Conservation (phyloP, 352 stramenopile genomes). For the Halophytophthora batemanensis region DNA sequence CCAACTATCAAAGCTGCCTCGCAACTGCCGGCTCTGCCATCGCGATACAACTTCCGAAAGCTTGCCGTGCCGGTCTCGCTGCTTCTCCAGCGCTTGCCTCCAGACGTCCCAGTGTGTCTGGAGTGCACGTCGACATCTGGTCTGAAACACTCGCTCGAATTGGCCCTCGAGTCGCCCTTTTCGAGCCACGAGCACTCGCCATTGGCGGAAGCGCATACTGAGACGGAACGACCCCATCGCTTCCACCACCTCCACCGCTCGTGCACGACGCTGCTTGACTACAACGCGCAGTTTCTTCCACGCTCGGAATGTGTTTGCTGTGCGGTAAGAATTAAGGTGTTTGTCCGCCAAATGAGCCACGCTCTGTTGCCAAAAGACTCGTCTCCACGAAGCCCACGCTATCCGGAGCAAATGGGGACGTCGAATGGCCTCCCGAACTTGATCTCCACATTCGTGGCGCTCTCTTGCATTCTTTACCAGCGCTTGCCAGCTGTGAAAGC, state of each 20-base stretch:
- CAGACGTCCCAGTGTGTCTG: constrained; percentile 19
- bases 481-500: constrained; percentile 8
- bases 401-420: constrained; percentile 2
- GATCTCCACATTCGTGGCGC: constrained; percentile 9
- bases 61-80: constrained; percentile 11
- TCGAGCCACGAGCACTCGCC: constrained; percentile 7
- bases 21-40: constrained; percentile 24
- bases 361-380: constrained; percentile 7
- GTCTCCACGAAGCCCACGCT: constrained; percentile 20
- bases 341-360: constrained; percentile 9
- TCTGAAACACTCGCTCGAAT: neutral
- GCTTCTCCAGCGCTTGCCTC: constrained; percentile 11
- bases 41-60: constrained; percentile 16
- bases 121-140: neutral
- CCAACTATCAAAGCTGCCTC: constrained; percentile 29
- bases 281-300: constrained; percentile 19
- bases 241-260: constrained; percentile 2
- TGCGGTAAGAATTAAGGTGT: constrained; percentile 11
- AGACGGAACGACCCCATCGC: constrained; percentile 10
- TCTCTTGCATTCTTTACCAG: neutral
- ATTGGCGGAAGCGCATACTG: constrained; percentile 14
- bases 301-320: constrained; percentile 6
- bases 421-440: constrained; percentile 1
- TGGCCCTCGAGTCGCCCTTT: constrained; percentile 2
- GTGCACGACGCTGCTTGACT: constrained; percentile 4